phyloP scores from a whole-genome alignment of 306 rosid genomes.

The Arachis stenosperma region DNA sequence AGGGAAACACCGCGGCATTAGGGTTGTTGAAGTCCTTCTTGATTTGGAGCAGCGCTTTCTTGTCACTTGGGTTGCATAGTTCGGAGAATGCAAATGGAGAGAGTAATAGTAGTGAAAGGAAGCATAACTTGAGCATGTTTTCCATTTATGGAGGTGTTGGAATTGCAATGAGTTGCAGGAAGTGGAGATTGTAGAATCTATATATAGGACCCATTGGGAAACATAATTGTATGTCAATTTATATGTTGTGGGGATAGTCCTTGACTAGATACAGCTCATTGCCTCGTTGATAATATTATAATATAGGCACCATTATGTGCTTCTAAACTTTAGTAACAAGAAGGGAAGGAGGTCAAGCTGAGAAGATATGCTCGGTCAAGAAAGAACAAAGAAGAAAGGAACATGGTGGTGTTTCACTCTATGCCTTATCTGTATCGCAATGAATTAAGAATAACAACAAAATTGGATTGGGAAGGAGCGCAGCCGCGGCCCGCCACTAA shows the following conservation, averaged over 20 bases:
- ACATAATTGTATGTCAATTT: not conserved
- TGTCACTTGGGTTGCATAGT: slow-evolving; percentile 69
- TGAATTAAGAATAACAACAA: not conserved
- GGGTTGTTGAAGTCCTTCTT: slow-evolving; percentile 68
- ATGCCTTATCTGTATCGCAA: slow-evolving; percentile 4
- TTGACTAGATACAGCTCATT: slow-evolving; percentile 28
- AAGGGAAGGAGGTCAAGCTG: not conserved
- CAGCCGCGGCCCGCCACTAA: not conserved
- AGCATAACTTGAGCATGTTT: not conserved
- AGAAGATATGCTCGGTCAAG: not conserved
- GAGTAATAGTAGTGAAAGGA: slow-evolving; percentile 28
- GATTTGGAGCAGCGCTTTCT: slow-evolving; percentile 64
- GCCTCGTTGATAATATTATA: not conserved
- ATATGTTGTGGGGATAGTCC: not conserved
- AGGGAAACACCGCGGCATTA: slow-evolving; percentile 46
- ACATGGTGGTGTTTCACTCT: not conserved
- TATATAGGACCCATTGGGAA: slow-evolving; percentile 30
- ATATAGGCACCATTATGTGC: not conserved
- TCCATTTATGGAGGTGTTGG: slow-evolving; percentile 21
- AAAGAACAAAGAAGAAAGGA: not conserved
- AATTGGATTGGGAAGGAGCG: not conserved
- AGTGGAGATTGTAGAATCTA: not conserved
- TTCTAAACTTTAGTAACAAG: not conserved
- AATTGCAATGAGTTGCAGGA: not conserved
- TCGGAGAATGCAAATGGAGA: slow-evolving; percentile 44